phyloP scores from a whole-genome alignment of 768 basidiomycete species.

The Scleroderma bovista region DNA sequence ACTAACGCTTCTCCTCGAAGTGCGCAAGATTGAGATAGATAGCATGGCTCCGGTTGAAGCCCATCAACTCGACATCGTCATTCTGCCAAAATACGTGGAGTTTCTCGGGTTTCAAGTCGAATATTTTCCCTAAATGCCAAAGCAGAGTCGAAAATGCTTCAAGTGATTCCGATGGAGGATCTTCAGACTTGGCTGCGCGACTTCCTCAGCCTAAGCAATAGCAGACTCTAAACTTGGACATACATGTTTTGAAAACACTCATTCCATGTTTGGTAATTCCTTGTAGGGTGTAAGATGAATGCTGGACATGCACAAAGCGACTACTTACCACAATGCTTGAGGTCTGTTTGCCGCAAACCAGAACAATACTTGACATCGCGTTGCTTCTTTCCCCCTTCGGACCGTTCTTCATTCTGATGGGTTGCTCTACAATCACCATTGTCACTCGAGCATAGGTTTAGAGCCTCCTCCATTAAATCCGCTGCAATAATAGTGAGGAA shows the following conservation, averaged over 20 bases:
- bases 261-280: slow-evolving; percentile 1
- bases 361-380: slow-evolving; percentile 10
- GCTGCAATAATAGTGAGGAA: neutral
- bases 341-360: slow-evolving; percentile 2
- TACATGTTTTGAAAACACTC: slow-evolving; percentile 2
- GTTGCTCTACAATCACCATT: neutral
- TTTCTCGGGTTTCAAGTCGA: neutral
- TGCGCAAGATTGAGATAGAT: slow-evolving; percentile 13
- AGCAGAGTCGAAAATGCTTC: slow-evolving; percentile 6
- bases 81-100: slow-evolving; percentile 9
- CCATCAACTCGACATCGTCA: slow-evolving; percentile 9
- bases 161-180: neutral
- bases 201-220: neutral
- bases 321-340: slow-evolving; percentile 7
- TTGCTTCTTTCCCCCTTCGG: slow-evolving; percentile 8
- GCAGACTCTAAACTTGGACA: neutral
- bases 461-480: slow-evolving; percentile 2
- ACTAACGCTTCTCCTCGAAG: slow-evolving; percentile 8
- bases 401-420: slow-evolving; percentile 3
- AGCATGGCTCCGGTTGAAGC: slow-evolving; percentile 12
- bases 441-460: slow-evolving; percentile 2
- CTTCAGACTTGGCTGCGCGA: slow-evolving; percentile 1
- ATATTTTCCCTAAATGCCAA: slow-evolving; percentile 5
- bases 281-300: neutral
- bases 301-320: neutral